These are phyloP conservation scores for Annona squamosa DNA, from an alignment of 164 flowering plant species.

Conservation along the genomic window DNA sequence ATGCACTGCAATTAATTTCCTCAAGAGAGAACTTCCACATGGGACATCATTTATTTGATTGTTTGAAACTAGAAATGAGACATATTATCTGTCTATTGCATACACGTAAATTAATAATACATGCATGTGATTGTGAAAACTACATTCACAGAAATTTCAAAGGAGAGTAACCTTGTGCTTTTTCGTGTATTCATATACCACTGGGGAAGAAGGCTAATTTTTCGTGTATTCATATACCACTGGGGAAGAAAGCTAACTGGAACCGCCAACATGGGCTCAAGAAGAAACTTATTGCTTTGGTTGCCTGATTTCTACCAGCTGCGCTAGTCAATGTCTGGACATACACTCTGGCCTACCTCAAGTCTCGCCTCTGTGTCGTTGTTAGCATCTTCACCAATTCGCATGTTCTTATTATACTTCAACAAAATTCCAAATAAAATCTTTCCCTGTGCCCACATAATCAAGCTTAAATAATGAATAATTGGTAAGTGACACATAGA, in stretches of 20 bases:
- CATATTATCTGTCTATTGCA: too few species aligned
- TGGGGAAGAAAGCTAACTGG: neutral
- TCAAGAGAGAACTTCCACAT: too few species aligned
- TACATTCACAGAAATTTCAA: too few species aligned
- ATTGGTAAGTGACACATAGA: neutral
- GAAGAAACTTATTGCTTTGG: neutral
- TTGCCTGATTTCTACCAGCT: neutral
- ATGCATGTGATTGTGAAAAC: too few species aligned
- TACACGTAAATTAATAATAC: too few species aligned
- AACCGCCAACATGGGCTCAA: neutral
- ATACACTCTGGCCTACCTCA: slow-evolving; percentile 11
- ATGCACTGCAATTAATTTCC: too few species aligned
- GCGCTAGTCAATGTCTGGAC: neutral
- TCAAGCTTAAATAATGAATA: too few species aligned
- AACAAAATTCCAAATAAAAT: slow-evolving; percentile 14
- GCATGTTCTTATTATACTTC: slow-evolving; percentile 7
- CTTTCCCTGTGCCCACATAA: slow-evolving; percentile 12
- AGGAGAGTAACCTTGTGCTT: too few species aligned
- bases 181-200: neutral
- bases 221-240: neutral
- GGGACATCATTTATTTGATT: too few species aligned
- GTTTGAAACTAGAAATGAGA: too few species aligned
- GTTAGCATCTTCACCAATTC: neutral
- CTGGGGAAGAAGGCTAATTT: neutral
- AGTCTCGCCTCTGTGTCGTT: slow-evolving; percentile 6